These are phyloP conservation scores for Tremellales sp. DNA, from an alignment of 1,284 basidiomycete genomes.

Conservation along the genomic window DNA sequence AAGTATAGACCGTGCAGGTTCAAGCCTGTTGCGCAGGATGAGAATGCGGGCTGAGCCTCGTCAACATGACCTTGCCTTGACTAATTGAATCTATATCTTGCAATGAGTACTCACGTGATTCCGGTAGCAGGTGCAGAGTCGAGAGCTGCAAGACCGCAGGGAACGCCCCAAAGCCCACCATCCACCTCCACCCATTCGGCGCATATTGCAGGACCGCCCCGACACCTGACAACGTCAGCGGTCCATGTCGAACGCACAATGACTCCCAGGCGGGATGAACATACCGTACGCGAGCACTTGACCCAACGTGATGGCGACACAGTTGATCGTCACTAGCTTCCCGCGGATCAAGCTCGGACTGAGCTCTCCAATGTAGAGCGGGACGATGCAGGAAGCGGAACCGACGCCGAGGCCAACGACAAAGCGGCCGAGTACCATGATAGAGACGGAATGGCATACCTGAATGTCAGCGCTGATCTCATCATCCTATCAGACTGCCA, in stretches of 20 bases:
- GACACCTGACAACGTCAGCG: conserved; percentile 46
- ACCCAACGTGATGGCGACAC: conserved; percentile 53
- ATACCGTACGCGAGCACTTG: conserved; percentile 69
- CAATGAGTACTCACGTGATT: conserved; percentile 57
- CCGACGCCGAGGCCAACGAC: conserved; percentile 56
- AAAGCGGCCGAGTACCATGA: conserved; percentile 72
- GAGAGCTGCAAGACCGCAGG: conserved; percentile 64
- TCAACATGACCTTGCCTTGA: conserved; percentile 2
- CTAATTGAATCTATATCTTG: background rate
- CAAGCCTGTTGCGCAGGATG: conserved; percentile 56
- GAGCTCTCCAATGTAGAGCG: conserved; percentile 78
- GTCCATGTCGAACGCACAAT: background rate
- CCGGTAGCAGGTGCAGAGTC: conserved; percentile 64
- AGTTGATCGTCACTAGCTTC: conserved; percentile 60
- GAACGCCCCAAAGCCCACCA: conserved; percentile 69
- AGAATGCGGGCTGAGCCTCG: conserved; percentile 61
- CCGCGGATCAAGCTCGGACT: conserved; percentile 71
- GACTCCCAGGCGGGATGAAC: conserved; percentile 1
- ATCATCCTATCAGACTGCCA: too few relatives aligned
- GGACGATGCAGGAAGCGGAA: conserved; percentile 71
- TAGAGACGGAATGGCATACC: conserved; percentile 62
- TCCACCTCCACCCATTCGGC: conserved; percentile 71
- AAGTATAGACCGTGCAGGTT: conserved; percentile 56
- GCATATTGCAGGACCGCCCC: conserved; percentile 66
- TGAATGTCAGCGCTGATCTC: conserved; percentile 29